These are phyloP conservation scores for Brassica rapa DNA, from an alignment of 345 rosid species.

Conservation along the genomic window DNA sequence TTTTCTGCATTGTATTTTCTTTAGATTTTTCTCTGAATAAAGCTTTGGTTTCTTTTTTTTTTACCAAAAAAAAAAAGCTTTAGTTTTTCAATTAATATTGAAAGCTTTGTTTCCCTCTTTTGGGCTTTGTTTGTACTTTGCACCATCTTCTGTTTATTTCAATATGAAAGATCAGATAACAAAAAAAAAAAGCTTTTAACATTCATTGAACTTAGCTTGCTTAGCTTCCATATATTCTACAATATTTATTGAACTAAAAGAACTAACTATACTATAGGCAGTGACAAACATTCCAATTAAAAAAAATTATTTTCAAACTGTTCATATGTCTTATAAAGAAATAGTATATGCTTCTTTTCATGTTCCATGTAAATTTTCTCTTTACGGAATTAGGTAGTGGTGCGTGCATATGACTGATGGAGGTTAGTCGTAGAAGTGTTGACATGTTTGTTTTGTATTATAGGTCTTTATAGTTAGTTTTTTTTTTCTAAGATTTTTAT, in stretches of 20 bases:
- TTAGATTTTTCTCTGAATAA: background rate
- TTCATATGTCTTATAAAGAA: background rate
- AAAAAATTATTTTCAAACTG: background rate
- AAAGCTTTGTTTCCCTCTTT: too few species aligned
- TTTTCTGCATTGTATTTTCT: background rate
- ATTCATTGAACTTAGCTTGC: too few species aligned
- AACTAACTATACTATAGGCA: background rate
- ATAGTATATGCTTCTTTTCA: background rate
- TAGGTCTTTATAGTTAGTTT: background rate
- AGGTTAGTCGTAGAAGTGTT: background rate
- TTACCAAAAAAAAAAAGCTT: too few species aligned
- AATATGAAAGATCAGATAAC: too few species aligned
- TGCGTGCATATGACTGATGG: background rate
- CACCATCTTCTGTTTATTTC: too few species aligned
- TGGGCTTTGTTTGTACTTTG: too few species aligned
- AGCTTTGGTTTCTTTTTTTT: too few species aligned
- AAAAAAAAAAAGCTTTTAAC: too few species aligned
- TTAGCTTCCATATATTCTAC: background rate
- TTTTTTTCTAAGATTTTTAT: background rate
- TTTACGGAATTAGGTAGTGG: background rate
- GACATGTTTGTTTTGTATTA: background rate
- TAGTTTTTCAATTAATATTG: too few species aligned
- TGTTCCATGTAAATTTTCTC: background rate
- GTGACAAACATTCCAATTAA: background rate
- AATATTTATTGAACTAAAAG: background rate